Base-by-base conservation (phyloP, 805 yeast genomes). In the Kuraishia floccosa region DNA sequence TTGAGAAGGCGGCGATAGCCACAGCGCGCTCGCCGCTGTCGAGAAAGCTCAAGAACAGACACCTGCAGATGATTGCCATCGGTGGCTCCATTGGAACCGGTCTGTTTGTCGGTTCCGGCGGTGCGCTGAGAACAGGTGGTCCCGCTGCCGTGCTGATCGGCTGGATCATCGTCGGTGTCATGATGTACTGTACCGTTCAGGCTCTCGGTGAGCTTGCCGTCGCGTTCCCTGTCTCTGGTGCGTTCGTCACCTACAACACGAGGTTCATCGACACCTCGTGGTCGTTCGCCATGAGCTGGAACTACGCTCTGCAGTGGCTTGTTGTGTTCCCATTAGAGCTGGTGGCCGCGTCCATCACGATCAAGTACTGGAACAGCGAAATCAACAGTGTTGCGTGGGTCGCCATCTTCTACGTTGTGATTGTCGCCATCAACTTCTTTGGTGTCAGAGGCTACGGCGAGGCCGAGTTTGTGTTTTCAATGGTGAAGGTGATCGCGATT, bases 71-170 rank as follows among this genome's bases (percentile, higher is more conserved):
- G 84, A 82, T 82, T 55, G 86, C 91, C 30, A 62, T 82, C 38
- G 91, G 89, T 41, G 87, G 89, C 26, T 68, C 80, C 36, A 81
- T 83, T 41, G 94, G 94, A 43, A 77, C 89, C 6, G 94, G 91
- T 46, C 60, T 84, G 31, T 73, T 84, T 38, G 79, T 84, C 20
- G 84, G 85, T 46, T 68, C 85, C 2, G 82, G 83, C 36, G 52
- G 64, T 12, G 68, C 82, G 3, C 54, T 81, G 31, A 41, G 64
- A 13, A 58, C 64, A 20, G 81, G 84, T 49, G 91, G 91, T 17
- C 89, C 91, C n/a, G 82, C 78, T 11, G 68, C 77, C 25, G 51
- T 78, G 24, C 64, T 78, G 31, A 70, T 77, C 31, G 79, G 69
- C 31, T 69, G 77, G 67, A 48, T 58, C 22, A 56, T 75, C 34